Conservation (phyloP, 306 rosid species). For the Sicyos baderoa region DNA sequence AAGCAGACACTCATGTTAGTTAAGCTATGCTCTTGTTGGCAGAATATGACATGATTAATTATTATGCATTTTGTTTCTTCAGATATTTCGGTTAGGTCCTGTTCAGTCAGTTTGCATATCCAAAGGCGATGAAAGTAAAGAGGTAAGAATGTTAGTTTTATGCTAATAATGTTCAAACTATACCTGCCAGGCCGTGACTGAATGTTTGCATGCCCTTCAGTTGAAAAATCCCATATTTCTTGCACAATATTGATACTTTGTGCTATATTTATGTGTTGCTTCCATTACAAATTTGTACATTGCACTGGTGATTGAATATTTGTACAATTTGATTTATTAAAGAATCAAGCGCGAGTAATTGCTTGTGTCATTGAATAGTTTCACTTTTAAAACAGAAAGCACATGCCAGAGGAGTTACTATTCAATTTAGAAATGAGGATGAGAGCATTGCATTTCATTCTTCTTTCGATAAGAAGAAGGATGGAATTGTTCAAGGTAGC, state of each 20-base stretch:
- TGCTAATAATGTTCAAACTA: neutral
- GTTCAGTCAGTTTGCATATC: constrained; percentile 57
- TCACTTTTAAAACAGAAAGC: constrained; percentile 42
- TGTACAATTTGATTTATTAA: neutral
- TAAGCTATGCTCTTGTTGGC: too few relatives aligned
- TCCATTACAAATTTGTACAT: neutral
- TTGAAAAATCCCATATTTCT: too few relatives aligned
- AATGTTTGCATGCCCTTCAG: neutral
- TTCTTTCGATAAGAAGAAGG: constrained; percentile 67
- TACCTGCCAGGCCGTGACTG: too few relatives aligned
- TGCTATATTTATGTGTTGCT: neutral
- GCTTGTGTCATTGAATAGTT: constrained; percentile 22
- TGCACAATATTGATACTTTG: neutral
- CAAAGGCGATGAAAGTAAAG: constrained; percentile 35
- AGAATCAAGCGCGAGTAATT: constrained; percentile 7
- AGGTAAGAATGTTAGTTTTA: constrained; percentile 34
- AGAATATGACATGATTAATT: neutral
- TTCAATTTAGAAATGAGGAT: constrained; percentile 64
- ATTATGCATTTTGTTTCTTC: constrained; percentile 24
- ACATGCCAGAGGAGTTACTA: constrained; percentile 50
- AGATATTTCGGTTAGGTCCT: constrained; percentile 65
- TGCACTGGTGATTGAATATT: neutral
- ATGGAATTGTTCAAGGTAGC: constrained; percentile 53
- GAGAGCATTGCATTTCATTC: constrained; percentile 61
- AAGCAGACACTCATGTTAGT: too few relatives aligned